Evolutionary conservation across 768 basidiomycete species (phyloP), one percentile per base, ranked within the genome.

Genomic region (Russula emetica): DNA sequence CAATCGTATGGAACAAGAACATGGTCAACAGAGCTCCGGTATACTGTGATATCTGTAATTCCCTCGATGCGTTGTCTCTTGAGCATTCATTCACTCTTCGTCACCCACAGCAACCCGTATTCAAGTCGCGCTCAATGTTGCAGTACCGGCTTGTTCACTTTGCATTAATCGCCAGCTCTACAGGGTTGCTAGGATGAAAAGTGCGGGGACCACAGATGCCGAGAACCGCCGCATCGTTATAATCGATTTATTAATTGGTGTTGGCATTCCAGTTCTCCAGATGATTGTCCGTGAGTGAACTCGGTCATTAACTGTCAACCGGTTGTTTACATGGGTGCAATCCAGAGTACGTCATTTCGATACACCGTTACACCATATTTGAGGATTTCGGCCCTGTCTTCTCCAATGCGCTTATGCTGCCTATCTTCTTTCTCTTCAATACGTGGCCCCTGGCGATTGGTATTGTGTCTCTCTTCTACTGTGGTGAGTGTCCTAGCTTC

Each of bases 1-100:
- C 85, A 3, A 75, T 90, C 50, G 70, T 92, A 20, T 94, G 91
- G 91, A 77, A 77, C 62, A 76, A 80, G 36, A 86, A 82, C 69
- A 78, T 79, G 10, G 76, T 78, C 13, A 77, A 85, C 60, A 67
- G 63, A 20, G 74, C 75, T 1, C 81, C 81, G 0, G 74, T 76
- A 11, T 85, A 81, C 79, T 84, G 83, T 69, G 84, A 85, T 69
- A 81, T 85, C 60, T 74, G 83, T 84, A 58, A 62, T 80, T n/a
- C 72, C 30, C 1, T 20, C 13, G 14, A 51, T 40, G 13, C 20
- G 8, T 28, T 14, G 6, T 42, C 22, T 16, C 42, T 42, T 8
- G 16, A 24, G n/a, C 30, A 22, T 30, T 36, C 3, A 38, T 28
- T 54, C 4, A 52, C 30, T 28, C 28, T n/a, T n/a, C n/a, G n/a